Evolutionary conservation across 139 green algal species (phyloP).

Genomic region (Eudorina sp.): DNA sequence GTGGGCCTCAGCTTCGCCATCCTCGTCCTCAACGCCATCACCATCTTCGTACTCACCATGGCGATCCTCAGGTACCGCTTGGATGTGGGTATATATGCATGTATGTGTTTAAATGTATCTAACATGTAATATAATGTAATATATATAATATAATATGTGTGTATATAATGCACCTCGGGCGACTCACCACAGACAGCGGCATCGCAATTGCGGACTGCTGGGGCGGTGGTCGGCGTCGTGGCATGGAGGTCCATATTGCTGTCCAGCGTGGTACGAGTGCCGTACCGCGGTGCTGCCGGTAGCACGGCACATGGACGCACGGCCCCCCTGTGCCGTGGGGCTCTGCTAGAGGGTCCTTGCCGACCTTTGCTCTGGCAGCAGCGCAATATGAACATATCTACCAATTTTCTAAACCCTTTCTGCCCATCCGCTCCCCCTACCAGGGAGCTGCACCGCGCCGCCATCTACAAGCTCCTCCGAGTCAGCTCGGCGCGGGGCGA

Average conservation of each 20-base stretch:
- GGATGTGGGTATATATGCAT: neutral
- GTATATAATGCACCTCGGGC: too few species aligned
- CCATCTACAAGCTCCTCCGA: neutral
- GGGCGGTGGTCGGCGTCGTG: neutral
- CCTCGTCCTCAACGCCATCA: constrained; percentile 1
- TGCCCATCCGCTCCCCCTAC: neutral
- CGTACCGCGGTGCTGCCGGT: neutral
- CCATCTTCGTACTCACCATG: neutral
- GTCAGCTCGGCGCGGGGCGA: neutral
- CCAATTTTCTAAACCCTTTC: neutral
- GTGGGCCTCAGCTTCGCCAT: constrained; percentile 6
- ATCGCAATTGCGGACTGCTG: neutral
- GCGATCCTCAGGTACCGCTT: neutral
- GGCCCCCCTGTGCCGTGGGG: too few species aligned
- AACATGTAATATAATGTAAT: neutral
- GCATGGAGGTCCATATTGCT: neutral
- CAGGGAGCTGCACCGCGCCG: constrained; percentile 19
- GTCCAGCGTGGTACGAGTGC: neutral
- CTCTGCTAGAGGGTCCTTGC: too few species aligned
- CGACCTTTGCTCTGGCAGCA: too few species aligned
- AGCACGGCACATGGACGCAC: neutral
- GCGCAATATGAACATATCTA: too few species aligned
- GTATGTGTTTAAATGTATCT: neutral
- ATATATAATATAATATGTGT: too few species aligned
- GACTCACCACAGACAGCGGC: too few species aligned